phyloP scores from a whole-genome alignment of 2,329 filamentous ascomycete species.

The Ophiostoma himal-ulmi region DNA sequence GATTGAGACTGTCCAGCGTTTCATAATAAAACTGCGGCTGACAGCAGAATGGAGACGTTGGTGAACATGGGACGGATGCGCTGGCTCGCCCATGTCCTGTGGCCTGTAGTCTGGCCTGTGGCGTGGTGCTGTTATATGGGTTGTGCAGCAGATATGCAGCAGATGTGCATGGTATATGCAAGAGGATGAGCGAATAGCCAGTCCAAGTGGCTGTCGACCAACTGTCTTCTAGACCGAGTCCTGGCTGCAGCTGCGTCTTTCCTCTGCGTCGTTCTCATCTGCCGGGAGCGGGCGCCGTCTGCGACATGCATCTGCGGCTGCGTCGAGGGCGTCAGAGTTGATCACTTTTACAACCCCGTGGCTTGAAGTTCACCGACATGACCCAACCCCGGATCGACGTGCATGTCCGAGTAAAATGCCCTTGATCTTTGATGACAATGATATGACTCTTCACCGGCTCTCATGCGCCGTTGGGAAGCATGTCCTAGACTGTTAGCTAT shows the following conservation, averaged over 20 bases:
- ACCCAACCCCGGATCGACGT: neutral
- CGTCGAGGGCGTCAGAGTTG: neutral
- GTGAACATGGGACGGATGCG: neutral
- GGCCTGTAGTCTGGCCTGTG: neutral
- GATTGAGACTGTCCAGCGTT: neutral
- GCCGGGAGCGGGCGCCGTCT: neutral
- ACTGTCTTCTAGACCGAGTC: neutral
- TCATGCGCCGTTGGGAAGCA: neutral
- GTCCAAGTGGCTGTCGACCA: neutral
- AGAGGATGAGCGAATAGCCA: neutral
- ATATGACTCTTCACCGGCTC: neutral
- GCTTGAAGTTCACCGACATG: neutral
- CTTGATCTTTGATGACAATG: neutral
- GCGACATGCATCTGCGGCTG: slow-evolving; percentile 1
- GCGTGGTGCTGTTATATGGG: neutral
- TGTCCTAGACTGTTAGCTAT: neutral
- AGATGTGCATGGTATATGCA: neutral
- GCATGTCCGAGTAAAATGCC: neutral
- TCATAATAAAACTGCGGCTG: neutral
- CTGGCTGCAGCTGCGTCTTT: neutral
- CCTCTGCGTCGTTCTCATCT: neutral
- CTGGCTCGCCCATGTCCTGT: neutral
- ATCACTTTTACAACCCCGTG: neutral
- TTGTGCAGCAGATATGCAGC: neutral
- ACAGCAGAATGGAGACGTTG: neutral